phyloP scores from a whole-genome alignment of 768 basidiomycete species.

The Leucogyrophana mollusca region DNA sequence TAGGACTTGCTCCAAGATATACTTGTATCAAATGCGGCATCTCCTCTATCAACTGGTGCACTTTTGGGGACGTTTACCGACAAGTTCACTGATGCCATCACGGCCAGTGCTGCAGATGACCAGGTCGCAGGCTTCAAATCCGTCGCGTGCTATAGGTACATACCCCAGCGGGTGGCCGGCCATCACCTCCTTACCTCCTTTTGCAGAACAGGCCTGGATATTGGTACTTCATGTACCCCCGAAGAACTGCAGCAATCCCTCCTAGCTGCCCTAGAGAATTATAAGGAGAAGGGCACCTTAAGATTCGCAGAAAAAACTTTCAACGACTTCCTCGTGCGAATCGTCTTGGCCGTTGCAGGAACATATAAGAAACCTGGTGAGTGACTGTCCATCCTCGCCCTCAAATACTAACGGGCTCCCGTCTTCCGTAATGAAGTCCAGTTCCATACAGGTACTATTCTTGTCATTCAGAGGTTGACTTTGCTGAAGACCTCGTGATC shows the following conservation, averaged over 20 bases:
- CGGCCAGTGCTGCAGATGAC: constrained; percentile 36
- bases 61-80: constrained; percentile 29
- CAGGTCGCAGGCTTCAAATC: constrained; percentile 73
- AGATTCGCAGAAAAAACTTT: constrained; percentile 60
- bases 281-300: constrained; percentile 36
- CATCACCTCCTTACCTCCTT: not conserved
- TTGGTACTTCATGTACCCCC: constrained; percentile 31
- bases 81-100: constrained; percentile 37
- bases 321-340: constrained; percentile 66
- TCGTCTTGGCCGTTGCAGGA: constrained; percentile 52
- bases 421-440: constrained; percentile 58
- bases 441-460: constrained; percentile 62
- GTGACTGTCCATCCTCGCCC: constrained; percentile 8
- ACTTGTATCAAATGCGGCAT: constrained; percentile 11
- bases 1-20: constrained; percentile 21
- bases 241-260: constrained; percentile 32
- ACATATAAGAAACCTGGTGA: constrained; percentile 58
- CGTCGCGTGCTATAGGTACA: constrained; percentile 60
- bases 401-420: not conserved
- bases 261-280: constrained; percentile 30
- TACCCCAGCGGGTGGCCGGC: not conserved
- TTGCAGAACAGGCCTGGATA: constrained; percentile 60
- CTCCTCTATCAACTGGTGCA: constrained; percentile 2
- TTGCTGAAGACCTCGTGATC: not conserved
- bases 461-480: not conserved